Conservation (phyloP, 331 rosid genomes). For the Rhamnella rubrinervis region DNA sequence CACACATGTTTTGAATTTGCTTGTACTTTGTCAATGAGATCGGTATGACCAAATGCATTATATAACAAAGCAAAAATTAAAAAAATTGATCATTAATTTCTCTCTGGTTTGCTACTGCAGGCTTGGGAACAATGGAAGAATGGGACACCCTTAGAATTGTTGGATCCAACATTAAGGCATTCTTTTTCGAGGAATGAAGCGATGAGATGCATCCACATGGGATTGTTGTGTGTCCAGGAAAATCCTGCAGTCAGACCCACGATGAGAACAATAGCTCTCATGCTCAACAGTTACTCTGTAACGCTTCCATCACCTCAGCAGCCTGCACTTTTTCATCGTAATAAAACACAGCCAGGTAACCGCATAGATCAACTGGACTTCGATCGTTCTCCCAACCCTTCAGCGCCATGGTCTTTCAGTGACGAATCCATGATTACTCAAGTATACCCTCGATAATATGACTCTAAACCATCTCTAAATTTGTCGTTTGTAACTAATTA, state of each 20-base stretch:
- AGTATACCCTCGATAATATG: conserved; percentile 18
- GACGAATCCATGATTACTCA: conserved; percentile 26
- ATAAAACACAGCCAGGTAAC: background rate
- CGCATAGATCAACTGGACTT: background rate
- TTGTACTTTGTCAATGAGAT: background rate
- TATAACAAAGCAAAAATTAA: background rate
- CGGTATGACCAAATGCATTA: background rate
- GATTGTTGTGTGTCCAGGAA: conserved; percentile 37
- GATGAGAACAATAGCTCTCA: conserved; percentile 18
- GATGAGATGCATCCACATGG: conserved; percentile 32
- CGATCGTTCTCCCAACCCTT: background rate
- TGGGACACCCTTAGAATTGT: conserved; percentile 22
- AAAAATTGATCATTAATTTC: background rate
- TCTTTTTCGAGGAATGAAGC: conserved; percentile 21
- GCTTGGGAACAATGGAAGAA: conserved; percentile 27
- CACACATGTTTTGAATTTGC: background rate
- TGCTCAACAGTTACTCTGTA: conserved; percentile 22
- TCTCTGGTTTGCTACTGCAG: conserved; percentile 2
- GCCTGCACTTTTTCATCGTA: conserved; percentile 23
- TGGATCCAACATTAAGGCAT: conserved; percentile 22
- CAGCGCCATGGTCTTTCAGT: conserved; percentile 1
- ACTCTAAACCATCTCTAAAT: background rate
- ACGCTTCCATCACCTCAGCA: conserved; percentile 23
- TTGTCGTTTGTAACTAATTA: no score
- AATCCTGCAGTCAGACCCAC: conserved; percentile 32